phyloP scores from a whole-genome alignment of 345 rosid genomes.

The Melaleuca alternifolia region DNA sequence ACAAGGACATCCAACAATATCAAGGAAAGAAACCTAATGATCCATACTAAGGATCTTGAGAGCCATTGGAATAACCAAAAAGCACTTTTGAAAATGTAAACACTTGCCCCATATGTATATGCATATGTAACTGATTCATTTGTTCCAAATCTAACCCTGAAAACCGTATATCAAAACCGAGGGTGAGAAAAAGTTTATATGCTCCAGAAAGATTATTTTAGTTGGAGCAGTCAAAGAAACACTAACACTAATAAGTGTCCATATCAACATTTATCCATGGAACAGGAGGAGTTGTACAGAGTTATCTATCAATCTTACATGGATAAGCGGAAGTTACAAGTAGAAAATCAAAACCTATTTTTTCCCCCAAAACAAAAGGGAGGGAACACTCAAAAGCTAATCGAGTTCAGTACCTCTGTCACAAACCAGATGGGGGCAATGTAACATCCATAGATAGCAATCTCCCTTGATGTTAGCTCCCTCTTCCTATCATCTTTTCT shows the following conservation, averaged over 20 bases:
- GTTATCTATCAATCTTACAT: neutral
- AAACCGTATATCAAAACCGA: neutral
- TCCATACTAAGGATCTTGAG: neutral
- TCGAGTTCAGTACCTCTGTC: constrained; percentile 56
- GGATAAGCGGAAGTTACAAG: neutral
- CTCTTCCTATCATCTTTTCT: constrained; percentile 47
- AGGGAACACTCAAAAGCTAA: neutral
- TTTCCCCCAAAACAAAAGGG: neutral
- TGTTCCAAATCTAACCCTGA: neutral
- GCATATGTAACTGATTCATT: neutral
- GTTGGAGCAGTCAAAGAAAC: neutral
- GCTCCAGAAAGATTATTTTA: neutral
- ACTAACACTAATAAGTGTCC: neutral
- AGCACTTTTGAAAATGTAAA: neutral
- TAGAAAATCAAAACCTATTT: neutral
- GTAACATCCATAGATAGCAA: constrained; percentile 74
- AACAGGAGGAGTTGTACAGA: neutral
- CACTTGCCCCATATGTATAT: neutral
- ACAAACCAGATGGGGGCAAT: constrained; percentile 99
- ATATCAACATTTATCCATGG: neutral
- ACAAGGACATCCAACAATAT: neutral
- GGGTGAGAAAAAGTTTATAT: neutral
- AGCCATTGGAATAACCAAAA: neutral
- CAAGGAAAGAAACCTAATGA: neutral
- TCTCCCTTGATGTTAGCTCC: constrained; percentile 53